Percentiles rank a stretch among this genome's conserved stretches.
Evolutionary conservation across 768 basidiomycete genomes (phyloP).

Genomic region (Mycena latifolia): DNA sequence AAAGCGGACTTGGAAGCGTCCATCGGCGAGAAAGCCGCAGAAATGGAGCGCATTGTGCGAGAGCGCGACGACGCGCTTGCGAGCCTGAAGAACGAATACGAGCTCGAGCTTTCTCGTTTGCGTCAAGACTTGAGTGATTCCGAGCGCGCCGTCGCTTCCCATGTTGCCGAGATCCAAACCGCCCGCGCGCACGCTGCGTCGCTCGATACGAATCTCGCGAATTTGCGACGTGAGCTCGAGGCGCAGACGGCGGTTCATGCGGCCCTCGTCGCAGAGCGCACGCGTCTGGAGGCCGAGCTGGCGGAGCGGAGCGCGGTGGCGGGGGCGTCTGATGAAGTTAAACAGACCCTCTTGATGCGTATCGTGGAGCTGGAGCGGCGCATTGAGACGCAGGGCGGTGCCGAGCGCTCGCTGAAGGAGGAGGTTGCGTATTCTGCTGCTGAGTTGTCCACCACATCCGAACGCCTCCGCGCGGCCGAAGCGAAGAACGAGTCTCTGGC

Average conservation of each 20-base stretch:
- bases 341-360: constrained; percentile 8
- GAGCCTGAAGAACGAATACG: constrained; percentile 27
- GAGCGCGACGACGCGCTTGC: constrained; percentile 34
- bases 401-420: constrained; percentile 16
- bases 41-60: constrained; percentile 31
- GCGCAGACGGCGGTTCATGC: constrained; percentile 11
- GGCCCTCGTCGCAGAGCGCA: background rate
- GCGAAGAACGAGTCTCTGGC: background rate
- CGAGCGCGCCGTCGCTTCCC: background rate
- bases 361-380: constrained; percentile 9
- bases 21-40: constrained; percentile 25
- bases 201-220: constrained; percentile 28
- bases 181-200: constrained; percentile 21
- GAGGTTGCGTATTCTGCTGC: constrained; percentile 3
- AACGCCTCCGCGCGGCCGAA: constrained; percentile 8
- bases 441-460: background rate
- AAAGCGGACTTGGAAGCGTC: constrained; percentile 35
- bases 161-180: constrained; percentile 10
- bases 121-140: constrained; percentile 25
- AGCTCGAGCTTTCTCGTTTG: constrained; percentile 30
- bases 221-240: constrained; percentile 21
- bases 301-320: constrained; percentile 3
- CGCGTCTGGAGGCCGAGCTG: constrained; percentile 16
- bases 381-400: constrained; percentile 3
- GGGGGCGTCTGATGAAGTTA: background rate